These are phyloP conservation scores for Berberis vulgaris DNA, from an alignment of 164 flowering plant genomes.

Conservation along the genomic window DNA sequence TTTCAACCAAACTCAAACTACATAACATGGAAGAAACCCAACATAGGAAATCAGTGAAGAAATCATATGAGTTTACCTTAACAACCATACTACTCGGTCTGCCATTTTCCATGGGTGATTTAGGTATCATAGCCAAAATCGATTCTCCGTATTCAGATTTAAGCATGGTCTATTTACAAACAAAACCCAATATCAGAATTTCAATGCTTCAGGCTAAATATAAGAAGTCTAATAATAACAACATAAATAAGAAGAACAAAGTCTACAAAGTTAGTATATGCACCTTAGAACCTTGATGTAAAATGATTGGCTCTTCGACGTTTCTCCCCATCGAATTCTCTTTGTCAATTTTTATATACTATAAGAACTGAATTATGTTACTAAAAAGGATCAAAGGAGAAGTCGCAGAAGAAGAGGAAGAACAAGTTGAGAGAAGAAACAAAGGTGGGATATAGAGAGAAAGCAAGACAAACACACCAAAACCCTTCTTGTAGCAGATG, in stretches of 20 bases:
- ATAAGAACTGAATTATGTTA: neutral
- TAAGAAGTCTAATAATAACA: too few species aligned
- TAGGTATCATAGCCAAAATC: slow-evolving; percentile 24
- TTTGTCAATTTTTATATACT: slow-evolving; percentile 8
- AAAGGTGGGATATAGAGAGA: slow-evolving; percentile 8
- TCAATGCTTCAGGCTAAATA: neutral
- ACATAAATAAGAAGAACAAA: neutral
- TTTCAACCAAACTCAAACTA: neutral
- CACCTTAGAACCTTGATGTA: slow-evolving; percentile 28
- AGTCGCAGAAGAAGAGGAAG: neutral
- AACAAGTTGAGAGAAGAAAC: slow-evolving; percentile 1
- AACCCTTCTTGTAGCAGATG: slow-evolving; percentile 14
- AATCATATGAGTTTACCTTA: slow-evolving; percentile 34
- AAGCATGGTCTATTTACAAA: slow-evolving; percentile 19
- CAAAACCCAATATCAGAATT: slow-evolving; percentile 2
- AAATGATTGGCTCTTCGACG: slow-evolving; percentile 18
- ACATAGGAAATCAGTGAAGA: neutral
- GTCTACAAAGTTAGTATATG: neutral
- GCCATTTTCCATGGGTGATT: slow-evolving; percentile 27
- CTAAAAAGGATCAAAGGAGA: neutral
- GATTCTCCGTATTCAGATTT: slow-evolving; percentile 28
- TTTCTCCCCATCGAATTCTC: slow-evolving; percentile 16
- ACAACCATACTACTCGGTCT: slow-evolving; percentile 62
- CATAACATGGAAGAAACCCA: neutral
- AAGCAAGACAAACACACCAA: slow-evolving; percentile 2